Conservation (phyloP, 1,284 basidiomycete species). For the Apiotrichum sp. region DNA sequence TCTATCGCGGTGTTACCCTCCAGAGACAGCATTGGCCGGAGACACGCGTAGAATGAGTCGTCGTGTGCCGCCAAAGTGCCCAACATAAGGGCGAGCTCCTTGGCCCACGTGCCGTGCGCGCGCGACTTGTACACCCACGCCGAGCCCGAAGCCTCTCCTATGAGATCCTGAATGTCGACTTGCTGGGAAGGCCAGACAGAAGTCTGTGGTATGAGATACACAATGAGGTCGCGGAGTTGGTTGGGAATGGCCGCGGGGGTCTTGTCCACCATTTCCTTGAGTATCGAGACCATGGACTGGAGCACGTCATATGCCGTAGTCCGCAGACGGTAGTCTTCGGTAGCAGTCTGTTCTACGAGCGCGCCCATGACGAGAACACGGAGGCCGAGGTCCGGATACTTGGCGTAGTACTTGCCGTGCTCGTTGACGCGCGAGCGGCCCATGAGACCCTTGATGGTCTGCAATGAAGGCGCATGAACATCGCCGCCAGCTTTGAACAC, state of each 20-base stretch:
- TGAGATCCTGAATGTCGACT: slow-evolving; percentile 1
- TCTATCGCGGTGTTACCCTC: slow-evolving; percentile 59
- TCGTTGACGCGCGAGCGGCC: slow-evolving; percentile 5
- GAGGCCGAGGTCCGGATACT: neutral
- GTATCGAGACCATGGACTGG: slow-evolving; percentile 5
- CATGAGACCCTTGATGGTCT: slow-evolving; percentile 14
- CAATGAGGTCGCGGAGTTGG: slow-evolving; percentile 2
- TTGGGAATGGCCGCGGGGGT: neutral
- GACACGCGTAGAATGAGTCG: slow-evolving; percentile 64
- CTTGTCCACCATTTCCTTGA: slow-evolving; percentile 2
- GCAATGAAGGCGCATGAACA: slow-evolving; percentile 49
- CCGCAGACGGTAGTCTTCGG: slow-evolving; percentile 16
- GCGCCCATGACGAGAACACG: slow-evolving; percentile 13
- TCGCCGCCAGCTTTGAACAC: slow-evolving; percentile 48
- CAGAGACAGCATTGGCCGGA: slow-evolving; percentile 56
- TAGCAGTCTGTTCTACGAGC: slow-evolving; percentile 9
- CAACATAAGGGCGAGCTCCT: slow-evolving; percentile 57
- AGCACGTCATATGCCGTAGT: slow-evolving; percentile 20
- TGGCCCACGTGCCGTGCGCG: slow-evolving; percentile 55
- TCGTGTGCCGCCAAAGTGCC: slow-evolving; percentile 55
- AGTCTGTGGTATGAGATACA: slow-evolving; percentile 5
- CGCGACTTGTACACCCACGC: slow-evolving; percentile 19
- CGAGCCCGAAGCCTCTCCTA: neutral
- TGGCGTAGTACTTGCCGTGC: neutral
- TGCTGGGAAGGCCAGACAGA: neutral